Conservation (phyloP, 257 asterid species). For the Nicotiana tomentosiformis region DNA sequence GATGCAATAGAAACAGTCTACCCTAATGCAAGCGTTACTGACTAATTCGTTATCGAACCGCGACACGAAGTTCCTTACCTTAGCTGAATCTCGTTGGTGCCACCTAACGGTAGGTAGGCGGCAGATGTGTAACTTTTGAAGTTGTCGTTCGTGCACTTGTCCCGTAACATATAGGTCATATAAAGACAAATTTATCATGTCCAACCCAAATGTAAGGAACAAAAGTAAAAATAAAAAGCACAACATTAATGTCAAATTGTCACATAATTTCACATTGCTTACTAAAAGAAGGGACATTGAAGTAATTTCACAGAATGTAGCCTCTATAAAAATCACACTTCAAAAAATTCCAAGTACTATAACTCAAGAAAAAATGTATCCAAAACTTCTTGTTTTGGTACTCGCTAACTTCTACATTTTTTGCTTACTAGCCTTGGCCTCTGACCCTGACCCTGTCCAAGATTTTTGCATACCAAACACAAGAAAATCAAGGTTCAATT, state of each 20-base stretch:
- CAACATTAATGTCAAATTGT: background rate
- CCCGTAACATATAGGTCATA: too few species aligned
- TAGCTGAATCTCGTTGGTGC: too few species aligned
- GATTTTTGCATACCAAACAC: constrained; percentile 51
- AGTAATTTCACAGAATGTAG: background rate
- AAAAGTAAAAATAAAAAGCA: background rate
- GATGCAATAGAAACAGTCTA: too few species aligned
- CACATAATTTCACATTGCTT: background rate
- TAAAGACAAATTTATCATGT: too few species aligned
- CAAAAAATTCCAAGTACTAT: background rate
- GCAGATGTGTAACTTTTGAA: too few species aligned
- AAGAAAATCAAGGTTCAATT: background rate
- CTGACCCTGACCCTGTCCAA: constrained; percentile 52
- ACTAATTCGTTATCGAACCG: rapidly evolving
- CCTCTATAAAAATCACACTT: constrained; percentile 19
- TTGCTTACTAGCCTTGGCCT: constrained; percentile 15
- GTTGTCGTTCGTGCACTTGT: too few species aligned
- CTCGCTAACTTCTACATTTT: constrained; percentile 9
- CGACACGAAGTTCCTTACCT: too few species aligned
- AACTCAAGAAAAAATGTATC: constrained; percentile 18
- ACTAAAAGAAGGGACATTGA: background rate
- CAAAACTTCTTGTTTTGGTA: constrained; percentile 4
- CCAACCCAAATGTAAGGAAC: background rate
- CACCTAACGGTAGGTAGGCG: too few species aligned
- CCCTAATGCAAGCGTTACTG: too few species aligned